Evolutionary conservation across 495 filamentous ascomycete species (phyloP).

Genomic region (Platismatia glauca): DNA sequence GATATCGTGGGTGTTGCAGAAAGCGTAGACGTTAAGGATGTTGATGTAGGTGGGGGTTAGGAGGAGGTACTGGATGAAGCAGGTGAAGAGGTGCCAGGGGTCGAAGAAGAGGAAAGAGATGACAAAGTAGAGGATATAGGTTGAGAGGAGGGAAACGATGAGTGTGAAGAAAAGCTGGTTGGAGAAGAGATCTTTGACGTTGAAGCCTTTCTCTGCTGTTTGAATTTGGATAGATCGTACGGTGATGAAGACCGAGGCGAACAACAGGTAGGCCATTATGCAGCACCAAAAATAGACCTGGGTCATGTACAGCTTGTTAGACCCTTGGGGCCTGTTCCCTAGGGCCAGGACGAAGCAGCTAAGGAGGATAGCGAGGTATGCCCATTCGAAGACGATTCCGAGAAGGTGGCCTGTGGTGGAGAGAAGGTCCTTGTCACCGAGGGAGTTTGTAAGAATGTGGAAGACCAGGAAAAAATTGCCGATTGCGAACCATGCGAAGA

Average conservation of each 20-base stretch:
- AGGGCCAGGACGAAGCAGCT: slow-evolving; percentile 93
- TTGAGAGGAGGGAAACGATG: slow-evolving; percentile 82
- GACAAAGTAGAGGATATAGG: slow-evolving; percentile 89
- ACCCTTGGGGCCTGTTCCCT: slow-evolving; percentile 93
- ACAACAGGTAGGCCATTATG: slow-evolving; percentile 92
- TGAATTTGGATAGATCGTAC: slow-evolving; percentile 71
- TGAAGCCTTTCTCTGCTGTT: slow-evolving; percentile 48
- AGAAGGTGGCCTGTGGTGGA: slow-evolving; percentile 68
- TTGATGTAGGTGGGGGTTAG: slow-evolving; percentile 94
- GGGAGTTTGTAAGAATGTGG: slow-evolving; percentile 84
- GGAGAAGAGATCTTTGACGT: slow-evolving; percentile 60
- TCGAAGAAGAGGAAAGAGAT: slow-evolving; percentile 94
- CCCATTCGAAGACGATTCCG: slow-evolving; percentile 89
- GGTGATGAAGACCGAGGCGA: slow-evolving; percentile 91
- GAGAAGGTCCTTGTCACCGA: slow-evolving; percentile 57
- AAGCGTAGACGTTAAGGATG: slow-evolving; percentile 94
- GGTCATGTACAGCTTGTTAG: slow-evolving; percentile 85
- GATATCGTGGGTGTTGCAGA: slow-evolving; percentile 96
- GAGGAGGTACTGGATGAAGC: slow-evolving; percentile 91
- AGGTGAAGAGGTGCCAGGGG: slow-evolving; percentile 98
- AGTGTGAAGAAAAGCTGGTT: slow-evolving; percentile 89
- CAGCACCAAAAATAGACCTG: slow-evolving; percentile 96
- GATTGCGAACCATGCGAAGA: slow-evolving; percentile 98
- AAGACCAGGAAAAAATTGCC: slow-evolving; percentile 99
- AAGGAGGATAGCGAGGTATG: slow-evolving; percentile 83